Evolutionary conservation across 805 yeast species (phyloP).

Genomic region (Teunomyces atbi): DNA sequence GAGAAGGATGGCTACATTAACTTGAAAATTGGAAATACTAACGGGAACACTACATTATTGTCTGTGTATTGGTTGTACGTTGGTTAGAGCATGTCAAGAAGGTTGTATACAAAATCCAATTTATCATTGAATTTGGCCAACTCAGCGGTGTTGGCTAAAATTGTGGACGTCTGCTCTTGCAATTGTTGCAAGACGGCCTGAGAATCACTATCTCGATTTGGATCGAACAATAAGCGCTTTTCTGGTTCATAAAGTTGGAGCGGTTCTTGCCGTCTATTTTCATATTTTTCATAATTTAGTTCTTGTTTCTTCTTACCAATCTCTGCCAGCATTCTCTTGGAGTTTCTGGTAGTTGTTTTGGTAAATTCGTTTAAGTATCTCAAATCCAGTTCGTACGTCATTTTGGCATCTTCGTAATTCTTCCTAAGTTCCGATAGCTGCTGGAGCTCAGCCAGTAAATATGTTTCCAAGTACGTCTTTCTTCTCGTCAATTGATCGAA

Average conservation of each 20-base stretch:
- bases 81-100: constrained; percentile 11
- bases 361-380: constrained; percentile 31
- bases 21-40: constrained; percentile 20
- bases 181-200: constrained; percentile 14
- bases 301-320: neutral
- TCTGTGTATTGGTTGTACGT: constrained; percentile 17
- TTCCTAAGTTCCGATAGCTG: constrained; percentile 33
- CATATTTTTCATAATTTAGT: constrained; percentile 3
- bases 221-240: constrained; percentile 5
- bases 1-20: constrained; percentile 53
- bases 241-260: neutral
- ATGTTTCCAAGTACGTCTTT: constrained; percentile 31
- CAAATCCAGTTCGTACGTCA: constrained; percentile 29
- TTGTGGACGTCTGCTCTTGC: constrained; percentile 13
- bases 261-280: neutral
- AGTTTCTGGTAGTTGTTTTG: constrained; percentile 15
- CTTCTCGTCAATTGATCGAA: constrained; percentile 25
- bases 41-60: constrained; percentile 1
- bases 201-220: constrained; percentile 15
- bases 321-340: constrained; percentile 3
- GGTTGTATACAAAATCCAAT: constrained; percentile 15
- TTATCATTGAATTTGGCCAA: constrained; percentile 13
- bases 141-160: constrained; percentile 12
- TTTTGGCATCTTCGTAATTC: constrained; percentile 21
- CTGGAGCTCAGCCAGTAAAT: constrained; percentile 39